These are phyloP conservation scores for Blastobotrys terrestris DNA, from an alignment of 805 yeast species.

Conservation along the genomic window DNA sequence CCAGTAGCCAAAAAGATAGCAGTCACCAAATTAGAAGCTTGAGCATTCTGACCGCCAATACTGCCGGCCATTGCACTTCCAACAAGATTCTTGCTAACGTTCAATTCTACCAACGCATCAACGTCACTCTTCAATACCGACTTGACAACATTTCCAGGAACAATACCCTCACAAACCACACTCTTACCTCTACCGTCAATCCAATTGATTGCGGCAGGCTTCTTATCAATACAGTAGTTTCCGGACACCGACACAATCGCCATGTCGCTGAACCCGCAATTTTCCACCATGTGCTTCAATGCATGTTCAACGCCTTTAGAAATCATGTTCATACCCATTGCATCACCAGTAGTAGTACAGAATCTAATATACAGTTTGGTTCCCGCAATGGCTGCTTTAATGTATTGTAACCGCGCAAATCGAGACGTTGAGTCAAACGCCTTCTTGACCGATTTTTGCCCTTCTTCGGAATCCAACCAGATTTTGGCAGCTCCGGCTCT, in stretches of 20 bases:
- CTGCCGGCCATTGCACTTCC: constrained; percentile 99
- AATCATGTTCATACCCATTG: constrained; percentile 99
- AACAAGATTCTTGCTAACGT: constrained; percentile 79
- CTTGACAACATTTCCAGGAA: constrained; percentile 74
- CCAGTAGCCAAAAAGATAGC: constrained; percentile 94
- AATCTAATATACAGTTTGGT: constrained; percentile 81
- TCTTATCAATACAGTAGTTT: constrained; percentile 95
- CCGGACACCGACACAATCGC: constrained; percentile 88
- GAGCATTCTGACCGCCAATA: constrained; percentile 97
- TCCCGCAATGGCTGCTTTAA: constrained; percentile 94
- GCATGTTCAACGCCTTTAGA: constrained; percentile 95
- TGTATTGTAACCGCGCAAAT: constrained; percentile 88
- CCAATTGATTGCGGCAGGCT: constrained; percentile 98
- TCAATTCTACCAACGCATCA: constrained; percentile 84
- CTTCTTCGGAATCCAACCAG: constrained; percentile 95
- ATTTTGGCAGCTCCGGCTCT: constrained; percentile 93
- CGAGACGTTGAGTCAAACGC: constrained; percentile 96
- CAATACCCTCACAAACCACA: constrained; percentile 90
- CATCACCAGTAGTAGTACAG: constrained; percentile 99
- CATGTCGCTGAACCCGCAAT: constrained; percentile 93
- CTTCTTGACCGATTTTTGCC: constrained; percentile 70
- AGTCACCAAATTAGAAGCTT: constrained; percentile 93
- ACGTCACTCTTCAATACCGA: constrained; percentile 88
- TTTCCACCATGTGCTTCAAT: constrained; percentile 75
- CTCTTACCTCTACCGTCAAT: constrained; percentile 98